Evolutionary conservation across 2,329 filamentous ascomycete species (phyloP), one percentile per base, ranked within the genome.

Genomic region (Colletotrichum sp.): DNA sequence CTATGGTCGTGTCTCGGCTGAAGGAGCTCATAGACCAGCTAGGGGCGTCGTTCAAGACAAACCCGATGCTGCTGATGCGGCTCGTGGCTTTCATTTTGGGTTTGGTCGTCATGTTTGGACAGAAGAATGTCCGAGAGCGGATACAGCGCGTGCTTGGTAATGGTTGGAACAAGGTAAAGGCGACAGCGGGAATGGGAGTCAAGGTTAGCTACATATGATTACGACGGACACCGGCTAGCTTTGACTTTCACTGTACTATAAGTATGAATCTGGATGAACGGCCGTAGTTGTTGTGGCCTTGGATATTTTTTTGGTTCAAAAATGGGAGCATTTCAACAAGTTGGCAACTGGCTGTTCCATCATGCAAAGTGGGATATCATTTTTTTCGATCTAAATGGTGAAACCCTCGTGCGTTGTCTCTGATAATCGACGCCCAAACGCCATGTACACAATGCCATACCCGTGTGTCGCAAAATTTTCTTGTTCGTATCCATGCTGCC

Each of bases 191-290:
- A 3, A 99, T 99, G 96, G 97, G 96, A 3, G 95, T 98, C 78
- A 99, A 98, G 87, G 96, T 99, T 81, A 98, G 95, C 83, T 99
- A 99, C 86, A 98, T 99, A 76, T 99, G 86, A 89, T 78, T 49
- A 49, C 57, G 52, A 66, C 64, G 61, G 57, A 61, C 71, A 66
- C 67, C 30, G 69, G 70, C 59, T 73, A 69, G 74, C 74, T 76
- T 78, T 79, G 71, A 27, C 55, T 72, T 59, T 77, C 64, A 64
- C 71, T 79, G 75, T 79, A 80, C 49, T 69, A 80, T 79, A 13
- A 22, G 44, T 52, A 79, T 64, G 71, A 66, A 77, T 39, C 22
- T 69, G 71, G 71, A 57, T 57, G 66, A 75, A 27, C 49, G 71
- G 71, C 71, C 59, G 61, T 72, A 64, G 65, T 64, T 65, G 13